Evolutionary conservation across 1,284 basidiomycete species (phyloP).

Genomic region (Papiliotrema fonsecae): DNA sequence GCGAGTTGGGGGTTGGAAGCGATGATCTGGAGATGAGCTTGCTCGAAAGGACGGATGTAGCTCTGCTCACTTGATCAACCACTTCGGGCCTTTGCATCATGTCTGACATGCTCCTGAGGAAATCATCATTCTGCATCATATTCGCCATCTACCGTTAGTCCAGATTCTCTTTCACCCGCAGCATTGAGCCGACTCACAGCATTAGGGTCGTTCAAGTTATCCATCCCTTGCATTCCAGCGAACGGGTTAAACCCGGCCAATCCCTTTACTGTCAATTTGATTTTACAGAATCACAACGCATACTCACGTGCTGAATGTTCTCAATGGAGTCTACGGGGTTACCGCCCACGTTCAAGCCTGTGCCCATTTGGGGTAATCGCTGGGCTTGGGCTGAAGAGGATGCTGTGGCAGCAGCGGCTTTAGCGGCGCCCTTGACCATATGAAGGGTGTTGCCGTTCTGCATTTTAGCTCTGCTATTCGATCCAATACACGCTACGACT

Average conservation of each 20-base stretch:
- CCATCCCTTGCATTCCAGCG: constrained; percentile 62
- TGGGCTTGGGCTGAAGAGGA: constrained; percentile 45
- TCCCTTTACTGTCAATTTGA: constrained; percentile 19
- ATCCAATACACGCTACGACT: too few relatives aligned
- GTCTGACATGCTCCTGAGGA: constrained; percentile 56
- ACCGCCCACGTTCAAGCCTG: constrained; percentile 61
- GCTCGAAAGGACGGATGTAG: background rate
- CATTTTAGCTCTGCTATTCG: background rate
- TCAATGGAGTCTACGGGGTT: constrained; percentile 56
- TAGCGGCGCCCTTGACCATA: constrained; percentile 82
- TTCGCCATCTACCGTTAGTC: constrained; percentile 62
- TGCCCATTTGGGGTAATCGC: constrained; percentile 69
- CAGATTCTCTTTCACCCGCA: background rate
- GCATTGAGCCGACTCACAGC: constrained; percentile 56
- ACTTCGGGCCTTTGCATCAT: constrained; percentile 75
- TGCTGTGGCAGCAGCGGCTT: constrained; percentile 48
- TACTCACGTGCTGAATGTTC: constrained; percentile 42
- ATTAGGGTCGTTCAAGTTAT: constrained; percentile 84
- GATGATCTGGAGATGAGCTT: constrained; percentile 55
- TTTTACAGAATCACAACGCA: background rate
- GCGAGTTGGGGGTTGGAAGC: constrained; percentile 73
- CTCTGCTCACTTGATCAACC: constrained; percentile 59
- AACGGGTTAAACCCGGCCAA: constrained; percentile 74
- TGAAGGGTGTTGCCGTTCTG: constrained; percentile 71
- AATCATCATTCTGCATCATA: constrained; percentile 77